Evolutionary conservation across 148 eudicot species (phyloP), one percentile per base, ranked within the genome.

Genomic region (Nyssa sinensis): DNA sequence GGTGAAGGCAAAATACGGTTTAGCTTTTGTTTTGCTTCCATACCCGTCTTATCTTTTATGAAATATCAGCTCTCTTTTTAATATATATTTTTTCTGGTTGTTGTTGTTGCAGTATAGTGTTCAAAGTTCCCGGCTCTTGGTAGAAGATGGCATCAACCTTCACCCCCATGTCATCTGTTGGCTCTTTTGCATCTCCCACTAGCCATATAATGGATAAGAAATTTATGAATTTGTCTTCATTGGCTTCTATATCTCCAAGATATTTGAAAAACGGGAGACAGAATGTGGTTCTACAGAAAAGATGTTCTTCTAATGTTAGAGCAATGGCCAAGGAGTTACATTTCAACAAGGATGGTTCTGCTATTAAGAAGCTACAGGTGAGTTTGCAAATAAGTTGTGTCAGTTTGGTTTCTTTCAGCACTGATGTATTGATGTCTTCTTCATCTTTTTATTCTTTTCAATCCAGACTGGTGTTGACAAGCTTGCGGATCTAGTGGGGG

Each of bases 401-500:
- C 28, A 2, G 6, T 63, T n/a, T 30, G n/a, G 64, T 44, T 44
- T 14, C n/a, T 0, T 44, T 44, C 16, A 19, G 19, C n/a, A 19
- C 16, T 23, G 1, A n/a, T 55, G 24, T 19, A 55, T 17, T n/a
- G 9, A 55, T 25, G 23, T 58, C 16, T 1, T 32, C 34, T 1
- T 59, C n/a, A 34, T 71, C 31, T 35, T 24, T n/a, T 62, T 13
- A n/a, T 25, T n/a, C n/a, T n/a, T n/a, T n/a, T 2, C 13, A 61
- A 70, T 7, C 62, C 80, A 87, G 91, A 85, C 86, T 8, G 88
- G 91, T 55, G 88, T 85, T 59, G 85, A 87, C 69, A 87, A 87
- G 82, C 86, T 87, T 77, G 91, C 91, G 7, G 91, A 87, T 87
- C 75, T 87, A 69, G 91, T 87, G 74, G 91, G 91, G 66, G 88